Base-by-base conservation (phyloP, 768 basidiomycete species). In the Punctularia strigosozonata region DNA sequence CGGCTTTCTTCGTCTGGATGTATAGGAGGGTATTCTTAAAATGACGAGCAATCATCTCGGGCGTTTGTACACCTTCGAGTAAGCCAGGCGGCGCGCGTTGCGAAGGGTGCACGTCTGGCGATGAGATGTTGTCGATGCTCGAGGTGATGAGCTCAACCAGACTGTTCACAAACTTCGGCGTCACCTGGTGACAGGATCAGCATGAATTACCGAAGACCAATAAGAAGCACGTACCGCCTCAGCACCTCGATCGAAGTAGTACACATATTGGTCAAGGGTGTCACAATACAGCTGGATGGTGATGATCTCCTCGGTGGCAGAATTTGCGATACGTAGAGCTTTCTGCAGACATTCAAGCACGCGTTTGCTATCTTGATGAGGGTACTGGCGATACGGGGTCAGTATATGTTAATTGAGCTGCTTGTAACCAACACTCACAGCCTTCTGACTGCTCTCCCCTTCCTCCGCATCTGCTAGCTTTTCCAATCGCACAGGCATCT, bases 311-410 rank as follows among this genome's bases (percentile, higher is more conserved):
- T 98, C 95, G 38, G 90, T 92, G 19, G 88, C 88, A 3, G 89
- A 91, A 51, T 92, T 91, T 4, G 95, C 95, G 50, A 95, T 97
- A 2, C 94, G 77, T 19, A 98, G 68, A 3, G 91, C 87, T 56
- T 98, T 98, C 57, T 99, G 95, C 23, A 99, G 68, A 54, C 95
- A 99, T 59, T 99, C 95, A 23, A 99, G 66, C 1, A 99, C 92
- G 18, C 95, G 86, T 53, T 97, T 97, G 60, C 91, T 92, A 54
- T 99, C 95, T 48, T 89, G 82, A 52, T 85, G 81, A 31, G 85
- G 85, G 51, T 77, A 83, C 85, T 84, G 45, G 1, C 39, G 22
- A 36, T 21, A 31, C 36, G 38, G 28, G 28, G 28, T 30, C 28
- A 30, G 28, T 10, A 15, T 10, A 30, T 15, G 28, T 30, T 30